These are phyloP conservation scores for Xylariaceae sp. DNA, from an alignment of 2,329 filamentous ascomycete species.

Conservation along the genomic window DNA sequence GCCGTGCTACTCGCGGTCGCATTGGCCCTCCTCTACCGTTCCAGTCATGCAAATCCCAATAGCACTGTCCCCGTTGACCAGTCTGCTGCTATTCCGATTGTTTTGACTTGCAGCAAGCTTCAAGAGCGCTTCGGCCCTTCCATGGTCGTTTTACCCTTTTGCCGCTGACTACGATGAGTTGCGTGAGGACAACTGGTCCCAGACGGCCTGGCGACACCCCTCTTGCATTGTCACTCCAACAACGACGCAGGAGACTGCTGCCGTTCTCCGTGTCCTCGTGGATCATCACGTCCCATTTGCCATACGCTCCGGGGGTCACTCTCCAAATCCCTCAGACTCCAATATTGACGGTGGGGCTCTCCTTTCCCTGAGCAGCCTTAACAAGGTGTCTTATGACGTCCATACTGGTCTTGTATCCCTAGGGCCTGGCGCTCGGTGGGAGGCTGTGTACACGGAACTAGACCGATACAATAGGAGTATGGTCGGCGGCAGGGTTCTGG, in stretches of 20 bases:
- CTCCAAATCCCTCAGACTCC: conserved; percentile 1
- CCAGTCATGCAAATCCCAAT: not conserved
- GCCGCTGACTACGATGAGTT: not conserved
- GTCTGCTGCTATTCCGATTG: not conserved
- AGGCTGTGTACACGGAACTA: conserved; percentile 11
- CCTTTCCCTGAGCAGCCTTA: conserved; percentile 2
- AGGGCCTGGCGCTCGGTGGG: conserved; percentile 12
- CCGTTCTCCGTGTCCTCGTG: not conserved
- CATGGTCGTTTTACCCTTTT: not conserved
- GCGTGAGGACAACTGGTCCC: conserved; percentile 1
- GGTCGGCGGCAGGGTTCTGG: conserved; percentile 10
- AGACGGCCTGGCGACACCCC: conserved; percentile 3
- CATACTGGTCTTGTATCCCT: conserved; percentile 1
- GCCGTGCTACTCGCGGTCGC: not conserved
- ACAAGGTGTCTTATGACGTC: conserved; percentile 4
- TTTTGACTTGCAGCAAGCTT: not conserved
- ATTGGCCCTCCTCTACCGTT: not conserved
- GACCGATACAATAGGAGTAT: conserved; percentile 11
- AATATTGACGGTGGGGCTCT: conserved; percentile 9
- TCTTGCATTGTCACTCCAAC: conserved; percentile 3
- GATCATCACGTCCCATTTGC: conserved; percentile 3
- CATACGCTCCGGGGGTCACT: conserved; percentile 9
- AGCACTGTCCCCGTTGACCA: not conserved
- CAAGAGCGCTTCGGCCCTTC: not conserved
- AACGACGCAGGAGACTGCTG: not conserved